phyloP scores from a whole-genome alignment of 352 stramenopile species.

The Phytopythium delawarense region DNA sequence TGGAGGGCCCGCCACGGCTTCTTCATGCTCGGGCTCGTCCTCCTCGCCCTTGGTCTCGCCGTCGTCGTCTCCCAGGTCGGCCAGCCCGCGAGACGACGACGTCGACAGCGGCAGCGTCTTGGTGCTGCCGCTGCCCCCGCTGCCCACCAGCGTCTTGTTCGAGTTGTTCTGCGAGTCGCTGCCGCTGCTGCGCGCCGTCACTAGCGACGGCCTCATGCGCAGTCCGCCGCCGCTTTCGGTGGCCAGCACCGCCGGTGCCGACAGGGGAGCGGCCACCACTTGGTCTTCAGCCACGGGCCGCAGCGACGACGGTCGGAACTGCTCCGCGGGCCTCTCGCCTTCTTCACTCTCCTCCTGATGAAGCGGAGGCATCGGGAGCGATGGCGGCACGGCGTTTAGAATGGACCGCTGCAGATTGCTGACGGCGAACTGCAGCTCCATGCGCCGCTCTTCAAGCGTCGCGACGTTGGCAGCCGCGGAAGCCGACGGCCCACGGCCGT shows the following conservation, averaged over 20 bases:
- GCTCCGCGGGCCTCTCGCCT: conserved; percentile 7
- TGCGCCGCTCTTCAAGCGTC: conserved; percentile 49
- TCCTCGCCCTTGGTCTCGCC: conserved; percentile 28
- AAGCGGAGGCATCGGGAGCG: conserved; percentile 9
- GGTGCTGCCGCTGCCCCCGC: conserved; percentile 40
- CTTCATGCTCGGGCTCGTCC: conserved; percentile 41
- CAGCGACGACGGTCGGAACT: conserved; percentile 16
- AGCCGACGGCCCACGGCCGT: conserved; percentile 10
- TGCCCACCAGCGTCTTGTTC: conserved; percentile 45
- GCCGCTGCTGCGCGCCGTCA: conserved; percentile 25
- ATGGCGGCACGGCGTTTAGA: conserved; percentile 47
- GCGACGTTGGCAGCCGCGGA: conserved; percentile 16
- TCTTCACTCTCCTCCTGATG: conserved; percentile 20
- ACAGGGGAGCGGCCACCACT: conserved; percentile 1
- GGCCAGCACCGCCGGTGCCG: conserved; percentile 12
- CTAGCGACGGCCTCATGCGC: conserved; percentile 14
- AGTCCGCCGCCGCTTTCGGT: neutral
- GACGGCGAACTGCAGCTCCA: conserved; percentile 74
- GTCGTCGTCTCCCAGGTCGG: conserved; percentile 29
- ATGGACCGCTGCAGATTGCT: conserved; percentile 82
- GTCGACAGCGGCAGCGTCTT: conserved; percentile 49
- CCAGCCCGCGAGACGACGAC: conserved; percentile 38
- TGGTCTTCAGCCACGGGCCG: conserved; percentile 14
- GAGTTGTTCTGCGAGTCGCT: conserved; percentile 37
- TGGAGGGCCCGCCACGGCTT: conserved; percentile 8